These are phyloP conservation scores for Leccinum pachyderme DNA, from an alignment of 1,284 basidiomycete species.

Conservation along the genomic window DNA sequence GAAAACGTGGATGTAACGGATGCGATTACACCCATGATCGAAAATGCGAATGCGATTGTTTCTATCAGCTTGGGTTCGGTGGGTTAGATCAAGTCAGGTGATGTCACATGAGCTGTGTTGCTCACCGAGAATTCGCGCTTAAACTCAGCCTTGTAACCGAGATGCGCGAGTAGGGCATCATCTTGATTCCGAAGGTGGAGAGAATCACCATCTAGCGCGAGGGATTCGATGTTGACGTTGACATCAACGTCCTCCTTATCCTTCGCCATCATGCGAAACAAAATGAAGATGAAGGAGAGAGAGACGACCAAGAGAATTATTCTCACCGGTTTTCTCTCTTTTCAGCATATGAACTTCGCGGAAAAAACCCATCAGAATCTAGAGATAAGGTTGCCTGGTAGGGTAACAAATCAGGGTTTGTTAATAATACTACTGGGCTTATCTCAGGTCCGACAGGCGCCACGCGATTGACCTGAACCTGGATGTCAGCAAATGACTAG, in stretches of 20 bases:
- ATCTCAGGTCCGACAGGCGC: background rate
- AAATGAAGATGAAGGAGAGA: background rate
- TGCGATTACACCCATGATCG: slow-evolving; percentile 73
- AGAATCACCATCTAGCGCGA: background rate
- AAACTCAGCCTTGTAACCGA: slow-evolving; percentile 77
- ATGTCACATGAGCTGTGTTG: background rate
- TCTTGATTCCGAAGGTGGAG: slow-evolving; percentile 42
- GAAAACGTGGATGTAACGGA: slow-evolving; percentile 66
- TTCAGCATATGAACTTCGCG: background rate
- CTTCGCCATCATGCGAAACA: background rate
- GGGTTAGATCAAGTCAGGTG: background rate
- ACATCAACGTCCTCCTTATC: background rate
- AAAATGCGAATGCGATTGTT: slow-evolving; percentile 68
- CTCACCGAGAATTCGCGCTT: slow-evolving; percentile 72
- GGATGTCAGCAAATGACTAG: background rate
- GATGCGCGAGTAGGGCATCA: slow-evolving; percentile 55
- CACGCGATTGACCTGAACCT: background rate
- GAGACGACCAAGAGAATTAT: background rate
- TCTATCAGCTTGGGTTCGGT: slow-evolving; percentile 47
- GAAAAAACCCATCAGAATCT: background rate
- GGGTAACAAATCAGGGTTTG: background rate
- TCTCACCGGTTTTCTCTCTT: background rate
- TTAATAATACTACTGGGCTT: background rate
- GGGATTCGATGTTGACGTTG: background rate
- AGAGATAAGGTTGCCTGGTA: background rate